Base-by-base conservation (phyloP, 306 rosid species). In the Quercus aquifolioides region DNA sequence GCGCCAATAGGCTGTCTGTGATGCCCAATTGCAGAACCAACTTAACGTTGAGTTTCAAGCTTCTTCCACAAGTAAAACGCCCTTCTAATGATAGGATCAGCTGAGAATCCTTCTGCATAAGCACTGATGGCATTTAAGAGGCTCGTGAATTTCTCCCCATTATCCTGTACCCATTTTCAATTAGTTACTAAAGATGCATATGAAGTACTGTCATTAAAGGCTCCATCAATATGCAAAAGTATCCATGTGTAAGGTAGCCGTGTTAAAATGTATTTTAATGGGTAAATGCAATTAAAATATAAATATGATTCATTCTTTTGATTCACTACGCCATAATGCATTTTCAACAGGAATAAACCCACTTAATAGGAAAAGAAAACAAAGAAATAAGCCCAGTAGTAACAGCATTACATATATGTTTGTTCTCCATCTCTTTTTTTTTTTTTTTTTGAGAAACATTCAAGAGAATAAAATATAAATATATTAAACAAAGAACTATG, bases 31-130 rank as follows among this genome's bases (percentile, higher is more conserved):
- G 9, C 52, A 33, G n/a, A 62, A 63, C 67, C 76, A 35, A 35
- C 74, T 58, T 33, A 49, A 19, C 19, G 26, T 21, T 20, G 41
- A 25, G 25, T 76, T 69, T 79, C 69, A 41, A 88, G 81, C 82
- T 81, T 88, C 74, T 78, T 82, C 91, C 91, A 85, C 56, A 88
- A 70, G 84, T 49, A 49, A 49, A 3, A 90, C 87, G 85, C 15
- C 54, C 93, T 89, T 71, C 94, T 89, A 64, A 92, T 90, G 52
- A 91, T 70, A 31, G 96, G 92, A 80, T 95, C 94, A 19, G 97
- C 54, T 49, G 97, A 92, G 79, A 90, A 91, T 78, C 98, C 96
- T 83, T 95, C 97, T 2, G 98, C 99, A 49, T 49, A 92, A 25
- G 97, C 99, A 86, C 97, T 76, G 73, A 95, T 89, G 17, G 99